Percentiles rank a stretch among this genome's conserved stretches.
These are phyloP conservation scores for Chrysophaeum taylorii DNA, from an alignment of 352 stramenopile species.

Conservation along the genomic window DNA sequence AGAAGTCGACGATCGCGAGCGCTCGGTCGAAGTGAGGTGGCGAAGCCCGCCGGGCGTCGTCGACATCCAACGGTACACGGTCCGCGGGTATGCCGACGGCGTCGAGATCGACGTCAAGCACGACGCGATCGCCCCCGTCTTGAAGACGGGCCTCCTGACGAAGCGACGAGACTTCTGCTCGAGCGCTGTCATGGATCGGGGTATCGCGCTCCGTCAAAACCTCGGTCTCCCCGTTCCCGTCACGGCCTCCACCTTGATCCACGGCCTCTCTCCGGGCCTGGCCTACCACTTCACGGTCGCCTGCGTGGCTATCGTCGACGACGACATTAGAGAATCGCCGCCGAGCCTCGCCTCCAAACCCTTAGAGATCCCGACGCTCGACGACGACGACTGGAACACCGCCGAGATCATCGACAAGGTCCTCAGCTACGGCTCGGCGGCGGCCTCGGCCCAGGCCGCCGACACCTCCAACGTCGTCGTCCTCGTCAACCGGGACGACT, in stretches of 20 bases:
- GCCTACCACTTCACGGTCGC: slow-evolving; percentile 1
- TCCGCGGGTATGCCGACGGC: neutral
- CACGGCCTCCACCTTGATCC: neutral
- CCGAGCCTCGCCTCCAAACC: neutral
- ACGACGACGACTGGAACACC: slow-evolving; percentile 2
- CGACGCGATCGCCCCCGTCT: neutral
- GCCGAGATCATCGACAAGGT: slow-evolving; percentile 9
- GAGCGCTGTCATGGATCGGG: neutral
- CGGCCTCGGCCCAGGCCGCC: no score
- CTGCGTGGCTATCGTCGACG: neutral
- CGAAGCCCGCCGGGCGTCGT: neutral
- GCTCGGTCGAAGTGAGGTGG: neutral
- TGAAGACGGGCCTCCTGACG: neutral
- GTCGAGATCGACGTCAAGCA: neutral
- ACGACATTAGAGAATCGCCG: neutral
- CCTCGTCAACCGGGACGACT: no score
- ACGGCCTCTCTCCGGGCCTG: neutral
- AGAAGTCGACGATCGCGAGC: neutral
- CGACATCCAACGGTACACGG: slow-evolving; percentile 2
- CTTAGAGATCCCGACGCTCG: neutral
- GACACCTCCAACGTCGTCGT: no score
- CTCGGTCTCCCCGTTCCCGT: neutral
- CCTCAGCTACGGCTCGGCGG: neutral
- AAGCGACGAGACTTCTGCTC: neutral
- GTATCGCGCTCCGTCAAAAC: slow-evolving; percentile 1